These are phyloP conservation scores for Lathyrus sativus DNA, from an alignment of 306 rosid genomes.

Conservation along the genomic window DNA sequence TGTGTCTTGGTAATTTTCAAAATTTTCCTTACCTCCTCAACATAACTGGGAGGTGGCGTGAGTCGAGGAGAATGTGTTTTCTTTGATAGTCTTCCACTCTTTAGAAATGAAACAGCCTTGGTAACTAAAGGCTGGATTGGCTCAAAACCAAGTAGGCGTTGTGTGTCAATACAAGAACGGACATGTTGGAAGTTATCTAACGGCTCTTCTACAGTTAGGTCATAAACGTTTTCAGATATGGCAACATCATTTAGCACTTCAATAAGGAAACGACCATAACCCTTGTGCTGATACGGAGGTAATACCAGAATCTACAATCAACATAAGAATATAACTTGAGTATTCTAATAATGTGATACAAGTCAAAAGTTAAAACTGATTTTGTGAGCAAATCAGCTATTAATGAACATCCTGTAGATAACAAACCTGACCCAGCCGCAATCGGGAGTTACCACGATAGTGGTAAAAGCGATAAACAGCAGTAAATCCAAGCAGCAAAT, in stretches of 20 bases:
- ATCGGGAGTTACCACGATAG: slow-evolving; percentile 74
- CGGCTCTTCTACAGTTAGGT: slow-evolving; percentile 92
- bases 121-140: slow-evolving; percentile 56
- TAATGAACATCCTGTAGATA: slow-evolving; percentile 19
- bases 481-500: slow-evolving; percentile 72
- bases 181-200: slow-evolving; percentile 74
- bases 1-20: slow-evolving; percentile 87
- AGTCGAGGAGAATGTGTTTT: slow-evolving; percentile 58
- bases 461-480: slow-evolving; percentile 88
- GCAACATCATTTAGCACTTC: slow-evolving; percentile 72
- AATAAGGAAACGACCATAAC: slow-evolving; percentile 78
- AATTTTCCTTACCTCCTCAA: slow-evolving; percentile 61
- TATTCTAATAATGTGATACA: slow-evolving; percentile 18
- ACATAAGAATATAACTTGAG: slow-evolving; percentile 8
- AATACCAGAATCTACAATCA: slow-evolving; percentile 70
- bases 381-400: slow-evolving; percentile 17
- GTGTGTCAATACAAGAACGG: slow-evolving; percentile 73
- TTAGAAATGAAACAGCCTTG: slow-evolving; percentile 61
- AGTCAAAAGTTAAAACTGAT: slow-evolving; percentile 28
- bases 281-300: slow-evolving; percentile 87
- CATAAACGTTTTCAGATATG: slow-evolving; percentile 69
- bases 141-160: slow-evolving; percentile 60
- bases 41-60: slow-evolving; percentile 55
- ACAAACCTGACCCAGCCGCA: slow-evolving; percentile 86
- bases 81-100: slow-evolving; percentile 74